phyloP scores from a whole-genome alignment of 2,329 filamentous ascomycete species.

The Colletotrichum sp. region DNA sequence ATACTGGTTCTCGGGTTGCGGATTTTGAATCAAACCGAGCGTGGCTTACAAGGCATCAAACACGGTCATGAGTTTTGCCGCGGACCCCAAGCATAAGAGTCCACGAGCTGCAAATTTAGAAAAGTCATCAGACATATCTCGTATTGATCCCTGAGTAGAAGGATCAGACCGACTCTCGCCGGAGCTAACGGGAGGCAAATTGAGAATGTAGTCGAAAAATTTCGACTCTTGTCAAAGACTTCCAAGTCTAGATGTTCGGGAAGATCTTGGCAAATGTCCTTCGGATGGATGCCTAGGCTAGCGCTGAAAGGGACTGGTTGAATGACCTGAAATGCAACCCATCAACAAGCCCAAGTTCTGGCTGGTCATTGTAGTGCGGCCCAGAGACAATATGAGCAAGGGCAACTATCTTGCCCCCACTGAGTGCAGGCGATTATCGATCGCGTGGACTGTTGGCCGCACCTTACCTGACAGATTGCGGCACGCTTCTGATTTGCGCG shows the following conservation, averaged over 20 bases:
- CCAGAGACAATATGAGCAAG: not conserved
- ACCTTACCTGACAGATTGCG: not conserved
- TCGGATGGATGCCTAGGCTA: not conserved
- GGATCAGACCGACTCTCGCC: not conserved
- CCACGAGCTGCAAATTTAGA: not conserved
- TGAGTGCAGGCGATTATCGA: not conserved
- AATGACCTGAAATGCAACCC: not conserved
- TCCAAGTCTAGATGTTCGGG: not conserved
- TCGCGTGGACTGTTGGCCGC: not conserved
- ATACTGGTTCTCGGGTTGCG: not conserved
- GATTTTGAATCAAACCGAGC: not conserved
- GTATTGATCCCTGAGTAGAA: not conserved
- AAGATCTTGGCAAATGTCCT: not conserved
- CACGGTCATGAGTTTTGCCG: not conserved
- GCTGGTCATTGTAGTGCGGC: not conserved
- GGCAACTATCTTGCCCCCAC: not conserved
- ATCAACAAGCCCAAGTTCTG: accelerated
- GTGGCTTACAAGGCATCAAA: not conserved
- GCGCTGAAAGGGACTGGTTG: not conserved
- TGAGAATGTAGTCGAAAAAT: not conserved
- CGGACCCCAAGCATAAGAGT: not conserved
- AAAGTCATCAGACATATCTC: not conserved
- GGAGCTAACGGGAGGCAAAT: not conserved
- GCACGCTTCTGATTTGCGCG: not conserved
- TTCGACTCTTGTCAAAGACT: not conserved